Base-by-base conservation (phyloP, 257 asterid species). In the Nicotiana attenuata region DNA sequence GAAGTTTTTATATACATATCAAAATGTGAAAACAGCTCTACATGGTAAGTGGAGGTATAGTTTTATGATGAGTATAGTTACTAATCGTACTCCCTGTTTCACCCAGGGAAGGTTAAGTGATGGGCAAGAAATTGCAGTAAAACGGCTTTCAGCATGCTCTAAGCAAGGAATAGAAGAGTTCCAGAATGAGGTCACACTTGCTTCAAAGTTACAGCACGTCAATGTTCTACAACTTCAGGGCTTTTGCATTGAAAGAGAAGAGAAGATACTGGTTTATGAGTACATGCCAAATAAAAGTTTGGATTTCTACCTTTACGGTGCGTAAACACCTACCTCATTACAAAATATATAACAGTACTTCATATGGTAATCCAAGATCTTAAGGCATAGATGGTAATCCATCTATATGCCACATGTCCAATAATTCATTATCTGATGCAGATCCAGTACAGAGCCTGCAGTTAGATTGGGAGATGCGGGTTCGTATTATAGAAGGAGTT, bases 141-240 rank as follows among this genome's bases (percentile, higher is more conserved):
- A 88, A 80, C 75, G 90, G 75, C 88, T 85, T 66, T 85, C 90
- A 4, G 33, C 55, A 69, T 67, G 52, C 76, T 88, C 90, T 17
- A 80, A 9, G 24, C 90, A 88, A 77, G 90, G 90, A 41, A 33
- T 77, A 31, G 87, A 82, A 77, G 90, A 88, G 66, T 87, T 88
- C 63, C 64, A 77, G 79, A 88, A 84, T 53, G 89, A 88, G 84
- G 81, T 88, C 17, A 33, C 86, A 80, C 83, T 88, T 14, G 68
- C 88, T 41, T 73, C 86, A 77, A 88, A 69, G 69, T 55, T 88
- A 2, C 90, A 88, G 38, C 90, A 88, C 80, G 87, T 88, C 68
- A 85, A 88, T 81, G 63, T 88, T 35, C 53, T 69, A 67, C 84
- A 84, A 68, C 19, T 88, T 57, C 29, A 79, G 53, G 90, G 89